Evolutionary conservation across 1,284 basidiomycete species (phyloP), one percentile per base, ranked within the genome.

Genomic region (Inonotus hispidus): DNA sequence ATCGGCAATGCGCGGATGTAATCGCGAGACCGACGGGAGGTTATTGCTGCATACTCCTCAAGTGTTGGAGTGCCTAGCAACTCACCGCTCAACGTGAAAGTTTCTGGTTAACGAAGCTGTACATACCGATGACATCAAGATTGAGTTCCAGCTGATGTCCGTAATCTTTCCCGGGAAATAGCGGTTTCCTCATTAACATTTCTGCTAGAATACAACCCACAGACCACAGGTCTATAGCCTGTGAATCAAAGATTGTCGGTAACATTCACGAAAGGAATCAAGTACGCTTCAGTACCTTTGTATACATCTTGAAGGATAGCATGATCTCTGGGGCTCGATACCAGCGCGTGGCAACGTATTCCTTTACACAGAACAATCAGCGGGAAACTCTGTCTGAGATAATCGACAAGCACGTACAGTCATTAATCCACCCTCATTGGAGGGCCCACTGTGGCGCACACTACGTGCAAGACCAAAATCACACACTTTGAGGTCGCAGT

Each of bases 111-210:
- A 39, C 3, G 23, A 14, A 37, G 14, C 13, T 23, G 49, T 4
- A 32, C 0, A 95, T 98, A 47, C 97, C 97, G 29, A 99, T 85
- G 70, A 95, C 94, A 75, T 99, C 95, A 45, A 99, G 81, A 70
- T 99, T 98, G 74, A 98, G 95, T 73, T 99, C 99, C 46, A 99
- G 82, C 74, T 99, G 96, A 73, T 99, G 96, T 61, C 99, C 96
- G 71, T 98, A 97, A 73, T 99, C 96, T 76, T 95, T 80, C 57
- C 97, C 97, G 74, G 98, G 98, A 82, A 94, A 99, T 70, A 99
- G 98, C 0, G 97, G 97, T 70, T 95, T 93, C 35, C 96, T 95
- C 16, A 95, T 95, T 7, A 99, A 80, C n/a, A 99, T 81, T 74
- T 99, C 97, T 2, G 97, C 97, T 45, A 99, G 82, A 67, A 99